phyloP scores from a whole-genome alignment of 2,329 filamentous ascomycete species.

The Hymenoscyphus occultus region DNA sequence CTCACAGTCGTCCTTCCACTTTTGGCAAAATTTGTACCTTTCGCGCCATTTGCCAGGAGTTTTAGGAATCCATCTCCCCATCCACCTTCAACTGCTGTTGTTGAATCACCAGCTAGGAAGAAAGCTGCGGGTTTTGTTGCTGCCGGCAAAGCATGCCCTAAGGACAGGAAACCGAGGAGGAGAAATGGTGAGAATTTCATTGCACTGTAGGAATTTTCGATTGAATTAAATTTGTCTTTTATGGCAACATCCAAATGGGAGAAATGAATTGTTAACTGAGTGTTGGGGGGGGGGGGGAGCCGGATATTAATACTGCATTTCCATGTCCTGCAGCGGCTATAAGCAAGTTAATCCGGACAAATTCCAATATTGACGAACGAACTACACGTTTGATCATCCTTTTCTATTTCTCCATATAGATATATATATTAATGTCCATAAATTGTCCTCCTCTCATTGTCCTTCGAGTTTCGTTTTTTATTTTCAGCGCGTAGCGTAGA shows the following conservation, averaged over 20 bases:
- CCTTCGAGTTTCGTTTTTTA: background rate
- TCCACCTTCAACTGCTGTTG: slow-evolving; percentile 39
- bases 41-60: slow-evolving; percentile 44
- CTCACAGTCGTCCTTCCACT: slow-evolving; percentile 47
- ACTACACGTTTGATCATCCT: background rate
- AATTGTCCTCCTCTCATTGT: background rate
- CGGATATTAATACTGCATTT: background rate
- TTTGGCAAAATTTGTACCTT: slow-evolving; percentile 47
- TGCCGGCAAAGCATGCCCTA: background rate
- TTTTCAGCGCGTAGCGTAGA: background rate
- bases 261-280: background rate
- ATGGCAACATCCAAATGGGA: background rate
- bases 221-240: background rate
- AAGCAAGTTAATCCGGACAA: background rate
- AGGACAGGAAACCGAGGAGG: background rate
- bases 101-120: slow-evolving; percentile 43
- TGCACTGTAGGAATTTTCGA: background rate
- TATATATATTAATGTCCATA: background rate
- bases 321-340: background rate
- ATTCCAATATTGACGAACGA: background rate
- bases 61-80: slow-evolving; percentile 51
- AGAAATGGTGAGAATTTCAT: background rate
- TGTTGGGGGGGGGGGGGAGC: background rate
- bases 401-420: background rate
- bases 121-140: slow-evolving; percentile 38